Conservation (phyloP, 225 moss, liverwort and hornwort genomes). For the Bryum argenteum region DNA sequence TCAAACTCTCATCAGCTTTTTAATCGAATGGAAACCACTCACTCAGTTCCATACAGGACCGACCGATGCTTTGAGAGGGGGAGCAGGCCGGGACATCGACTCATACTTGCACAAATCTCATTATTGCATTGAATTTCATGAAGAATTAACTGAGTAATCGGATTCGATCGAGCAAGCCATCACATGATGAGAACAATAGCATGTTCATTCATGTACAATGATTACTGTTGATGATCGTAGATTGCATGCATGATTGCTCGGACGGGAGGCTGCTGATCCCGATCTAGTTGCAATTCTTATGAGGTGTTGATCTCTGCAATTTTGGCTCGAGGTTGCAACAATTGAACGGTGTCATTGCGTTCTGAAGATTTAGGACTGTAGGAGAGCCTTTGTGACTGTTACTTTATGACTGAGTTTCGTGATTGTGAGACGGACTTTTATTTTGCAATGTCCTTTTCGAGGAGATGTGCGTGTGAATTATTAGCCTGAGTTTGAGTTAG, state of each 20-base stretch:
- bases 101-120: too few relatives aligned
- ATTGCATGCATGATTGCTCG: not conserved
- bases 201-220: conserved; percentile 15
- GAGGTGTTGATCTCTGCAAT: conserved; percentile 14
- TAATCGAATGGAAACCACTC: not conserved
- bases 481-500: not conserved
- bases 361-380: not conserved
- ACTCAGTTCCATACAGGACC: conserved; percentile 21
- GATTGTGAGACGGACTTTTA: conserved; percentile 28
- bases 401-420: too few relatives aligned
- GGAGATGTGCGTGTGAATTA: not conserved
- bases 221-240: not conserved
- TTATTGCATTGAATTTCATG: too few relatives aligned
- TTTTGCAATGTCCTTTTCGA: conserved; percentile 9
- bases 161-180: not conserved
- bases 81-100: too few relatives aligned
- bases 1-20: not conserved
- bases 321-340: conserved; percentile 13
- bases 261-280: not conserved
- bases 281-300: conserved; percentile 21
- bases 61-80: not conserved
- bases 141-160: too few relatives aligned
- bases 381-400: too few relatives aligned
- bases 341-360: conserved; percentile 7
- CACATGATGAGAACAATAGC: not conserved